Evolutionary conservation across 306 rosid species (phyloP).

Genomic region (Castanea sativa): DNA sequence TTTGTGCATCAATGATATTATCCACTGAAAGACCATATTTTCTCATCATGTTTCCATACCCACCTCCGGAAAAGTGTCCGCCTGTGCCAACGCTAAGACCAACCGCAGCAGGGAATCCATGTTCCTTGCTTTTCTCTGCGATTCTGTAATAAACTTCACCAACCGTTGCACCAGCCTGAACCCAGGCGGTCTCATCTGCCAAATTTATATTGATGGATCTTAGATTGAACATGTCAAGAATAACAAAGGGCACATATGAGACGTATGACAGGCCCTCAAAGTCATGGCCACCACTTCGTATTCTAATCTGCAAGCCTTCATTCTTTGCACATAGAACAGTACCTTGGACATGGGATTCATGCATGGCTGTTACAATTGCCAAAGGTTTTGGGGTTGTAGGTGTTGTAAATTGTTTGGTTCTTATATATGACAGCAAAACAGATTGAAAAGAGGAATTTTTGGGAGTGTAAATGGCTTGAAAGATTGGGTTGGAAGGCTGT

Average conservation of each 20-base stretch:
- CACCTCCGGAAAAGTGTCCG: conserved; percentile 40
- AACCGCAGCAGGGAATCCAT: conserved; percentile 29
- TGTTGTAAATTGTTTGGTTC: conserved; percentile 21
- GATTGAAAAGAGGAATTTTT: conserved; percentile 18
- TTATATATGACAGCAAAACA: conserved; percentile 4
- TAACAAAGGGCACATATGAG: conserved; percentile 20
- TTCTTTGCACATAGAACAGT: conserved; percentile 21
- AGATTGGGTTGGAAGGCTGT: conserved; percentile 1
- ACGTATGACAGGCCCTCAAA: conserved; percentile 32
- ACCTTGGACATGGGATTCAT: conserved; percentile 22
- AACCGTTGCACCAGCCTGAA: conserved; percentile 35
- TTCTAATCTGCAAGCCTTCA: conserved; percentile 17
- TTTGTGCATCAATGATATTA: conserved; percentile 25
- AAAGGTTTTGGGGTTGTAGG: conserved; percentile 36
- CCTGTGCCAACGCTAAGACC: conserved; percentile 30
- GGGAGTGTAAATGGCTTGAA: conserved; percentile 15
- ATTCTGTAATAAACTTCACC: conserved; percentile 38
- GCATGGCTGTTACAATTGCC: conserved; percentile 11
- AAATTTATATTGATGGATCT: conserved; percentile 18
- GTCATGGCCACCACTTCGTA: conserved; percentile 47
- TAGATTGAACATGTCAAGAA: conserved; percentile 39
- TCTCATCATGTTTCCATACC: conserved; percentile 36
- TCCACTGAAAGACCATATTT: conserved; percentile 36
- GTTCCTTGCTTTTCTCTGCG: conserved; percentile 13
- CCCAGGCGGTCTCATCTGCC: conserved; percentile 17